Evolutionary conservation across 305 asterid genomes (phyloP).

Genomic region (Solanum aculeatissimum): DNA sequence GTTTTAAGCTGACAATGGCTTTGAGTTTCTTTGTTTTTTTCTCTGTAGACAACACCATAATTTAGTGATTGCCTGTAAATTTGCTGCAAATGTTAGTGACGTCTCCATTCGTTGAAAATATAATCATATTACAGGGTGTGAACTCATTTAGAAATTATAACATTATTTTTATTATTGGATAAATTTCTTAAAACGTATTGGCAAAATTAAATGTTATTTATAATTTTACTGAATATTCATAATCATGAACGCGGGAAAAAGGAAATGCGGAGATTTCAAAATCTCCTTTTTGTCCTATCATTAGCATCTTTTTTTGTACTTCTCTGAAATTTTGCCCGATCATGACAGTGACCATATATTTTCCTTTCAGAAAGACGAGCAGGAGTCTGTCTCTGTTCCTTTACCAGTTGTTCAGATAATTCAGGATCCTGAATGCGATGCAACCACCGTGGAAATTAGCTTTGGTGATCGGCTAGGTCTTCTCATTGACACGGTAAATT

Average conservation of each 20-base stretch:
- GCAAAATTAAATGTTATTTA: background rate
- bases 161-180: background rate
- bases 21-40: background rate
- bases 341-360: background rate
- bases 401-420: conserved; percentile 87
- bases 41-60: background rate
- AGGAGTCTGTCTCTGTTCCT: conserved; percentile 56
- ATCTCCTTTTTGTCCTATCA: background rate
- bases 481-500: conserved; percentile 82
- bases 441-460: conserved; percentile 85
- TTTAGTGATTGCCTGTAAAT: background rate
- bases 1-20: background rate
- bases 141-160: background rate
- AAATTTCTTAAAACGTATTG: background rate
- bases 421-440: conserved; percentile 82
- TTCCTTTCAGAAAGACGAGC: conserved; percentile 31
- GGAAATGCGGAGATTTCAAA: background rate
- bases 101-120: background rate
- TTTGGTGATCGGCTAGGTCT: conserved; percentile 99
- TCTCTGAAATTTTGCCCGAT: background rate
- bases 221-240: background rate
- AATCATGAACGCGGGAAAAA: background rate
- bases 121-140: background rate
- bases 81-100: background rate
- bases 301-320: background rate